phyloP scores from a whole-genome alignment of 75 land plant genomes.

The Pseudotsuga menziesii region DNA sequence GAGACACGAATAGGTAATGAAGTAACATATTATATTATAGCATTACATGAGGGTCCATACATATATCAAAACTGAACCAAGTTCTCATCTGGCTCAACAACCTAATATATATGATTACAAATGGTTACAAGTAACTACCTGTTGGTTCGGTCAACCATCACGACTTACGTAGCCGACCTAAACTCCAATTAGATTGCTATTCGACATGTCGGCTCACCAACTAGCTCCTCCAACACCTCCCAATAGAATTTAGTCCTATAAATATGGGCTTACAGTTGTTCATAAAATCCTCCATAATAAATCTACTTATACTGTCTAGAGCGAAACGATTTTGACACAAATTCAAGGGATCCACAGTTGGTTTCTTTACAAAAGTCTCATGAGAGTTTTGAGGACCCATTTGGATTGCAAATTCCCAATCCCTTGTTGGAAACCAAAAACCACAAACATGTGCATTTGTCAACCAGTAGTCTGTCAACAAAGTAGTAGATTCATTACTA shows the following conservation, averaged over 20 bases:
- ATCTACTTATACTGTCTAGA: conserved; percentile 6
- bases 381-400: conserved; percentile 23
- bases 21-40: too few species aligned
- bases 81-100: too few species aligned
- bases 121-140: too few species aligned
- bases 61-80: too few species aligned
- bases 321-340: conserved; percentile 29
- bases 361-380: neutral
- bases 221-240: too few species aligned
- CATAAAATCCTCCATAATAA: conserved; percentile 16
- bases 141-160: too few species aligned
- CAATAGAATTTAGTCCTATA: conserved; percentile 85
- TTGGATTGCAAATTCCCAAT: conserved; percentile 55
- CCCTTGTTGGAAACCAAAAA: conserved; percentile 73
- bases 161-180: too few species aligned
- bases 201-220: too few species aligned
- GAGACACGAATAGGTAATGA: too few species aligned
- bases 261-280: conserved; percentile 43
- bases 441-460: conserved; percentile 68
- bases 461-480: conserved; percentile 80
- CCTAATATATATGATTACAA: too few species aligned
- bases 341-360: conserved; percentile 9
- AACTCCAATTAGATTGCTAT: too few species aligned
- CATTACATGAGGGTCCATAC: too few species aligned
- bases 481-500: neutral